phyloP scores from a whole-genome alignment of 257 asterid genomes.

The Pogostemon cablin region DNA sequence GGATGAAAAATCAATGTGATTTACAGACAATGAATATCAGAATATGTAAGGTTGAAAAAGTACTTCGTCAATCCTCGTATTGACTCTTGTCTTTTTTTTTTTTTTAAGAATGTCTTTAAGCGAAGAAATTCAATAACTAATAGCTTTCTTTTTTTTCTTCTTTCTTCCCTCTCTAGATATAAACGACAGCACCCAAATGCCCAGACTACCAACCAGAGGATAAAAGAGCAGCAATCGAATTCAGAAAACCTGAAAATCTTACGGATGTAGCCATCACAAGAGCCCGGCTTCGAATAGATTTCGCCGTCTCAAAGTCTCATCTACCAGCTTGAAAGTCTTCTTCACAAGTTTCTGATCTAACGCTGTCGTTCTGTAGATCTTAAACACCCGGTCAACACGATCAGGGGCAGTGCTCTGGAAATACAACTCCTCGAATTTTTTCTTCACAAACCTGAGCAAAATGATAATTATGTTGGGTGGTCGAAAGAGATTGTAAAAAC shows the following conservation, averaged over 20 bases:
- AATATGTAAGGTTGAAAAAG: conserved; percentile 23
- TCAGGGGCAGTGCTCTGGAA: conserved; percentile 97
- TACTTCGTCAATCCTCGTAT: conserved; percentile 30
- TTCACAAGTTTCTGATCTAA: conserved; percentile 97
- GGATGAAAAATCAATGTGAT: conserved; percentile 43
- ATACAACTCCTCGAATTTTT: conserved; percentile 94
- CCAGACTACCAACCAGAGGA: conserved; percentile 26
- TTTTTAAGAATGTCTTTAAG: conserved; percentile 19
- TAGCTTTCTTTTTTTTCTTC: neutral
- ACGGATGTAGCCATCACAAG: conserved; percentile 47
- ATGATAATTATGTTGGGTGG: conserved; percentile 9
- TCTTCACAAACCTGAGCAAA: conserved; percentile 81
- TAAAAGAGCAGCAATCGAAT: conserved; percentile 1
- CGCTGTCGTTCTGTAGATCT: conserved; percentile 95
- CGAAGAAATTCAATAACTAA: conserved; percentile 23
- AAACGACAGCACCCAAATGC: conserved; percentile 32
- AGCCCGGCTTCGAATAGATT: conserved; percentile 94
- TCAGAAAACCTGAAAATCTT: conserved; percentile 27
- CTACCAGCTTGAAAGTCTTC: conserved; percentile 98
- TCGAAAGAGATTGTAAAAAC: neutral
- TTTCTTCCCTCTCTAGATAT: conserved; percentile 19
- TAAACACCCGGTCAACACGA: conserved; percentile 88
- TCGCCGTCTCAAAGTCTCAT: conserved; percentile 95
- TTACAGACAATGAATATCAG: conserved; percentile 42
- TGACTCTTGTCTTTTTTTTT: too few species aligned